Base-by-base conservation (phyloP, 2,329 filamentous ascomycete genomes). In the Amauroascus verrucosus region DNA sequence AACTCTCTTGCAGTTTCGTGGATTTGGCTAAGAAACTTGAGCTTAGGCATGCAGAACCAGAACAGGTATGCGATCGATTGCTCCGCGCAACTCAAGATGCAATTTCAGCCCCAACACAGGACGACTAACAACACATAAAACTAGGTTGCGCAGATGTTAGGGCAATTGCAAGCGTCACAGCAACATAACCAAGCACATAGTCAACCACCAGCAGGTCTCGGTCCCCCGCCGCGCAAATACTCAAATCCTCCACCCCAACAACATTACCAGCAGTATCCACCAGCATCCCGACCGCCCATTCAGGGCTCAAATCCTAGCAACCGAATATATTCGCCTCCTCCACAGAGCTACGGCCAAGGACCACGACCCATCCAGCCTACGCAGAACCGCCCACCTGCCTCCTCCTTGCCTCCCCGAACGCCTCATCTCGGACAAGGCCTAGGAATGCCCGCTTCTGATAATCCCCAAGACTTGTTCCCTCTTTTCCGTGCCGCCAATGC, bases 401-500 rank as follows among this genome's bases (percentile, higher is more conserved):
- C 73, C 65, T 79, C 80, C 63, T 77, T 82, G 61, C 80, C 84
- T 6, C 80, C 88, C 62, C 79, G 81, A 59, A 81, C 83, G 60
- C 78, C 88, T 57, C 71, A 78, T 58, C 75, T 63, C 68, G 74
- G 41, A 45, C 32, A 48, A 14, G 37, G 26, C 3, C 54, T 53
- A 11, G 45, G 72, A 65, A 56, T 72, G 69, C 53, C 77, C 62
- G 56, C 76, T 55, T 62, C 73, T 67, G 57, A 76, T 69, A 59
- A 77, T 67, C 75, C 77, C 11, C 71, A 77, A 50, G 78, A 82
- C 57, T 77, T 98, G 16, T 82, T 88, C 67, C 86, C 86, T 3
- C 76, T 97, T 24, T 98, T 97, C 73, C 80, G 86, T 56, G 88
- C 89, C 1, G 91, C 96, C 13, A 94, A 98, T 71, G 90, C 60